Conservation (phyloP, 225 moss, liverwort and hornwort genomes). For the Climacium dendroides region DNA sequence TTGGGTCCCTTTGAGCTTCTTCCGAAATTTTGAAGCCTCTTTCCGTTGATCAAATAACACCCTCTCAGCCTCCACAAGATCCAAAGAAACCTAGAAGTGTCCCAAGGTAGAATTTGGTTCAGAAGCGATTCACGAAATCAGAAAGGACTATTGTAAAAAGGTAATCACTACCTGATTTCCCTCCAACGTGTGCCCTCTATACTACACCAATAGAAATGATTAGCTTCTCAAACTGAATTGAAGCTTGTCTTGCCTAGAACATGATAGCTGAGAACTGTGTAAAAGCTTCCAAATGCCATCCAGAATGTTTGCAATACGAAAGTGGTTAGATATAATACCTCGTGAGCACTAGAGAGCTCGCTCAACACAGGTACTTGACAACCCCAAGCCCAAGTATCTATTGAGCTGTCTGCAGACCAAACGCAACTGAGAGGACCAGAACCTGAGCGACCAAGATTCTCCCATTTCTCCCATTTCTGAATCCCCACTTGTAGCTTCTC, state of each 20-base stretch:
- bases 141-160: background rate
- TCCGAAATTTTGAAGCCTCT: constrained; percentile 50
- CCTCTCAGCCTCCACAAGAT: constrained; percentile 52
- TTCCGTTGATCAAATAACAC: constrained; percentile 47
- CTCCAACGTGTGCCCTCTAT: background rate
- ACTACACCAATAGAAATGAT: background rate
- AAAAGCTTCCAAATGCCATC: background rate
- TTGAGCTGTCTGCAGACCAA: constrained; percentile 60
- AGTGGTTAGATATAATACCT: constrained; percentile 5
- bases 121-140: background rate
- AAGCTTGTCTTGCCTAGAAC: background rate
- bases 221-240: background rate
- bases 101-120: background rate
- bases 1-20: constrained; percentile 62
- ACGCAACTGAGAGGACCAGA: constrained; percentile 52
- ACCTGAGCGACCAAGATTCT: constrained; percentile 53
- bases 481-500: constrained; percentile 34
- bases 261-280: background rate
- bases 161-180: constrained; percentile 8
- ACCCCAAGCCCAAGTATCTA: constrained; percentile 65
- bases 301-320: background rate
- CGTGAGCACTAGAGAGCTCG: constrained; percentile 23
- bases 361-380: constrained; percentile 46
- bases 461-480: constrained; percentile 56
- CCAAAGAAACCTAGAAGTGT: constrained; percentile 30